phyloP scores from a whole-genome alignment of 139 green algal genomes.

The Bryopsis sp. region DNA sequence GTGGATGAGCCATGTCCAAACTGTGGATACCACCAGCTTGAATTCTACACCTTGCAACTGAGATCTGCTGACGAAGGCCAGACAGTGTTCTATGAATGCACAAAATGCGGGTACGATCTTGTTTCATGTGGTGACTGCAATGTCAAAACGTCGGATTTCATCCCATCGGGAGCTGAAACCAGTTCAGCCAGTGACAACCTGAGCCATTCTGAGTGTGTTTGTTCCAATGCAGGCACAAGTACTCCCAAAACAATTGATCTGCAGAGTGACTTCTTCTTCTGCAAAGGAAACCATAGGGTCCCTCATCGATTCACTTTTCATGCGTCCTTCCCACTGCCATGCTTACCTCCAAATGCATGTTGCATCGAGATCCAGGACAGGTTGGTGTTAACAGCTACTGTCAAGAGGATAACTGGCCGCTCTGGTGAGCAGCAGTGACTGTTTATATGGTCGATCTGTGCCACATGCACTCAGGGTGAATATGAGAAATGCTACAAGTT shows the following conservation, averaged over 20 bases:
- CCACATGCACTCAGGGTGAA: no score
- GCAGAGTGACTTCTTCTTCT: no score
- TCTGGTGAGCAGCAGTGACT: no score
- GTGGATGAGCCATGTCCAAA: constrained; percentile 73
- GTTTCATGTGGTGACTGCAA: not conserved
- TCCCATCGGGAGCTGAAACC: not conserved
- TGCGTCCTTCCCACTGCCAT: no score
- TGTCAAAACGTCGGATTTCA: not conserved
- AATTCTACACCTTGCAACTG: constrained; percentile 91
- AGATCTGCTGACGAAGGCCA: constrained; percentile 84
- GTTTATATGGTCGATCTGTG: no score
- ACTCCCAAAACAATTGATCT: constrained; percentile 42
- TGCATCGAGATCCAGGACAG: no score
- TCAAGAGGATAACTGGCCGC: no score
- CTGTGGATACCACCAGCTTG: constrained; percentile 60
- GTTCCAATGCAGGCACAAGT: constrained; percentile 35
- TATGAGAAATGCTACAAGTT: no score
- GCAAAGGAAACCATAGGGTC: no score
- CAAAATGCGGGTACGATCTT: constrained; percentile 46
- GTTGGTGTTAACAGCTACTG: no score
- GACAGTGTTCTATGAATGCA: constrained; percentile 89
- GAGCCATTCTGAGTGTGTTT: not conserved
- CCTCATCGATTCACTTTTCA: no score
- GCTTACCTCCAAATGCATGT: no score
- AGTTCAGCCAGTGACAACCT: not conserved